These are phyloP conservation scores for Pseudocercospora crystallina DNA, from an alignment of 2,329 filamentous ascomycete genomes.

Conservation along the genomic window DNA sequence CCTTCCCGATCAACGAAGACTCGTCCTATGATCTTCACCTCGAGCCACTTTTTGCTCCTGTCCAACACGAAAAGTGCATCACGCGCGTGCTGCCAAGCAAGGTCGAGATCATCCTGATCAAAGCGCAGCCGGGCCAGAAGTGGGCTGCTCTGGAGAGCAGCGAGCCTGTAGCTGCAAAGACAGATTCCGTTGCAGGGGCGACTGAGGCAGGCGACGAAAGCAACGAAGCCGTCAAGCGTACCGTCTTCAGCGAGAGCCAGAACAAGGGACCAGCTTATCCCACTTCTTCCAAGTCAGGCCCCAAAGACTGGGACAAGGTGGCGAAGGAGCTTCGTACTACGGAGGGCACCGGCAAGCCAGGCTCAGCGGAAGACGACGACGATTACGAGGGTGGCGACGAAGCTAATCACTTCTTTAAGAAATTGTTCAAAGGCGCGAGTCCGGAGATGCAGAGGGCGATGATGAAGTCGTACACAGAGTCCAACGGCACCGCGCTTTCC, in stretches of 20 bases:
- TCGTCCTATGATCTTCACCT: slow-evolving; percentile 62
- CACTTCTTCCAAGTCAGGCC: slow-evolving; percentile 77
- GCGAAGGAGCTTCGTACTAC: slow-evolving; percentile 49
- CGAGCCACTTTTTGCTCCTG: slow-evolving; percentile 64
- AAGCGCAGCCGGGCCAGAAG: slow-evolving; percentile 63
- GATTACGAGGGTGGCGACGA: slow-evolving; percentile 59
- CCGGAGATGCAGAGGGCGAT: slow-evolving; percentile 85
- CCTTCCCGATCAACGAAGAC: slow-evolving; percentile 55
- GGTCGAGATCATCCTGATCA: slow-evolving; percentile 72
- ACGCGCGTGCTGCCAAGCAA: slow-evolving; percentile 72
- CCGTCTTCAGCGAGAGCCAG: slow-evolving; percentile 20
- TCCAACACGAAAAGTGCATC: slow-evolving; percentile 62
- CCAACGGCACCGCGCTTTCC: slow-evolving; percentile 86
- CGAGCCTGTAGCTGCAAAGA: slow-evolving; percentile 26
- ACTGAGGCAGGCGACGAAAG: not conserved
- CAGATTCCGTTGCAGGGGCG: slow-evolving; percentile 7
- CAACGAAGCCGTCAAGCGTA: slow-evolving; percentile 13
- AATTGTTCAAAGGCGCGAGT: slow-evolving; percentile 73
- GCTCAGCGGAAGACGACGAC: slow-evolving; percentile 44
- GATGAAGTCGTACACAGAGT: slow-evolving; percentile 96
- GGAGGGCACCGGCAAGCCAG: slow-evolving; percentile 19
- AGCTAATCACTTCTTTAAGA: slow-evolving; percentile 84
- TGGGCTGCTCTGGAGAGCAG: slow-evolving; percentile 63
- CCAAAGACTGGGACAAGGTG: slow-evolving; percentile 91
- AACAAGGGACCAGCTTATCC: slow-evolving; percentile 66